Evolutionary conservation across 495 filamentous ascomycete species (phyloP).

Genomic region (Penicillium herquei): DNA sequence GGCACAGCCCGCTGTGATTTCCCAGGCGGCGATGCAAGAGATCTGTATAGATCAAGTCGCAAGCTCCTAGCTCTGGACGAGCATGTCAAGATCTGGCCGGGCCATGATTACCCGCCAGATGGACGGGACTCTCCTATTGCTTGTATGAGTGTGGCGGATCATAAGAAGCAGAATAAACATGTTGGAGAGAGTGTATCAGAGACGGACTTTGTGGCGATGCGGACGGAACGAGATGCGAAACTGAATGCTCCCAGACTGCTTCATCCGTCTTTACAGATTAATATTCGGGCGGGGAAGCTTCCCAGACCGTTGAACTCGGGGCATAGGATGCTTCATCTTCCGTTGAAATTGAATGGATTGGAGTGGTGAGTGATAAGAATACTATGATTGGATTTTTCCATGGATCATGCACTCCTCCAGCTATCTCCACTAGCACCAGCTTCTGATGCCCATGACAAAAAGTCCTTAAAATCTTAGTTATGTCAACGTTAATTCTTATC

Average conservation of each 20-base stretch:
- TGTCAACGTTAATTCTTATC: background rate
- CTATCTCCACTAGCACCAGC: background rate
- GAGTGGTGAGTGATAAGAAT: conserved; percentile 13
- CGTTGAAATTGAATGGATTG: conserved; percentile 34
- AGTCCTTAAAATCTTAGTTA: no score
- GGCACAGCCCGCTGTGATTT: conserved; percentile 62
- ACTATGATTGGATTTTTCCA: background rate
- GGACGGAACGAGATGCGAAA: conserved; percentile 45
- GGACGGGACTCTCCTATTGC: conserved; percentile 32
- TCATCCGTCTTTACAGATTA: conserved; percentile 57
- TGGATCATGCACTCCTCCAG: background rate
- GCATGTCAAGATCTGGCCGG: conserved; percentile 48
- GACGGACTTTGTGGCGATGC: conserved; percentile 48
- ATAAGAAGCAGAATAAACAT: conserved; percentile 50
- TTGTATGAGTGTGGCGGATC: conserved; percentile 50
- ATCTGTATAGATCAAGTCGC: conserved; percentile 43
- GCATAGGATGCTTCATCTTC: conserved; percentile 41
- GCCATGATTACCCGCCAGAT: conserved; percentile 49
- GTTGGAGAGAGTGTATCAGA: conserved; percentile 36
- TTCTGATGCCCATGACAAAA: no score
- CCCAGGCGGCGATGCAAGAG: conserved; percentile 50
- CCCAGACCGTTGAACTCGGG: conserved; percentile 32
- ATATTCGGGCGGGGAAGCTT: conserved; percentile 54
- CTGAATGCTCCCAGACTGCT: conserved; percentile 52
- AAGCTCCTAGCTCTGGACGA: conserved; percentile 47